Conservation (phyloP, 345 rosid species). For the Pelargonium nanum region DNA sequence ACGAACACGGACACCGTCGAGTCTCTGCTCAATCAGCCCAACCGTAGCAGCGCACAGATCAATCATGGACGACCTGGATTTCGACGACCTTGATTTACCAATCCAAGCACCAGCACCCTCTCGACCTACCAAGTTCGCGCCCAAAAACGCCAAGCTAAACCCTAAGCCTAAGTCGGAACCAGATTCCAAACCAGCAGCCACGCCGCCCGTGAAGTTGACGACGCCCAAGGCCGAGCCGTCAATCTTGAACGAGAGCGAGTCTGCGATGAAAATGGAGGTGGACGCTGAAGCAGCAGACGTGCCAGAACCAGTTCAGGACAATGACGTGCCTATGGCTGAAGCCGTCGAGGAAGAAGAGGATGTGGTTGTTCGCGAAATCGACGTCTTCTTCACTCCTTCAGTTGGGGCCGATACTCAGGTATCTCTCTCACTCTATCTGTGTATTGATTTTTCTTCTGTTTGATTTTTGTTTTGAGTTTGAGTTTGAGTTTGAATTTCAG, state of each 20-base stretch:
- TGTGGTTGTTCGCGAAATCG: constrained; percentile 74
- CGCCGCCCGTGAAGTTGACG: constrained; percentile 12
- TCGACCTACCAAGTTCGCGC: constrained; percentile 49
- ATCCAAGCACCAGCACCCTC: constrained; percentile 24
- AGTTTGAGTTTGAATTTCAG: constrained; percentile 25
- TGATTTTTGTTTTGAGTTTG: not conserved
- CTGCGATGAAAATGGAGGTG: constrained; percentile 37
- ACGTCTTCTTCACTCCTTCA: constrained; percentile 62
- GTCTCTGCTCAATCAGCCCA: not conserved
- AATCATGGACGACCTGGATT: constrained; percentile 30
- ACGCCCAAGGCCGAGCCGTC: constrained; percentile 23
- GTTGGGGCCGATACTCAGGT: constrained; percentile 43
- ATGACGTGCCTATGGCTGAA: constrained; percentile 22
- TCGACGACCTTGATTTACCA: constrained; percentile 46
- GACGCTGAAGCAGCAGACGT: constrained; percentile 21
- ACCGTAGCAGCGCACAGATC: too few relatives aligned
- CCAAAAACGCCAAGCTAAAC: constrained; percentile 27
- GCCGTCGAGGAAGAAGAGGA: constrained; percentile 38
- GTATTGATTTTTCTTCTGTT: not conserved
- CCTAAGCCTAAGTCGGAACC: constrained; percentile 29
- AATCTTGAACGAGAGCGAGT: constrained; percentile 18
- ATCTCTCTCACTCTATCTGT: not conserved
- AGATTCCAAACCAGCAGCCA: constrained; percentile 1
- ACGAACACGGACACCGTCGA: too few relatives aligned
- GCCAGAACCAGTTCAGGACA: constrained; percentile 7